Evolutionary conservation across 2,329 filamentous ascomycete species (phyloP).

Genomic region (Nemania sp.): DNA sequence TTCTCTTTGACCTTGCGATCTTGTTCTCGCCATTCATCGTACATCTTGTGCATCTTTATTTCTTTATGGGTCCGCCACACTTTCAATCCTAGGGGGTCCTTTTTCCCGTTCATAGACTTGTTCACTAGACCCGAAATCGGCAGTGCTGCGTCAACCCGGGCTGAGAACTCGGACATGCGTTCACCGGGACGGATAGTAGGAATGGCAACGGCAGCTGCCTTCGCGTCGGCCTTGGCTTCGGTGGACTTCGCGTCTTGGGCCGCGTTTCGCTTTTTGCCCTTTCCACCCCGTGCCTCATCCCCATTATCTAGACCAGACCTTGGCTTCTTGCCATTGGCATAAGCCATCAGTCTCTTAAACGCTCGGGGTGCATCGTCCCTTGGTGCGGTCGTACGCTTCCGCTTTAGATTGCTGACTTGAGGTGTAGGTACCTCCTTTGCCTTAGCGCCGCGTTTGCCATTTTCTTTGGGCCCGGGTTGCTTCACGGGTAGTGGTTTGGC

Average conservation of each 20-base stretch:
- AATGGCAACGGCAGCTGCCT: constrained; percentile 51
- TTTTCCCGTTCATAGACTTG: constrained; percentile 70
- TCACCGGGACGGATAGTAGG: constrained; percentile 87
- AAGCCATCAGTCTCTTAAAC: constrained; percentile 87
- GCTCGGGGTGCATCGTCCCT: constrained; percentile 88
- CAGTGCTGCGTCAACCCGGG: constrained; percentile 85
- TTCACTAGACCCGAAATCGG: constrained; percentile 78
- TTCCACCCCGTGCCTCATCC: constrained; percentile 52
- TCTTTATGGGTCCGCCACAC: constrained; percentile 84
- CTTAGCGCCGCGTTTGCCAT: constrained; percentile 34
- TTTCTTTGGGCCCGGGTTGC: constrained; percentile 49
- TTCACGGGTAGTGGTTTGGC: constrained; percentile 65
- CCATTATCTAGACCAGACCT: constrained; percentile 79
- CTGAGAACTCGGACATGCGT: constrained; percentile 81
- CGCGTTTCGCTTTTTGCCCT: constrained; percentile 49
- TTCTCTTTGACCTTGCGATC: constrained; percentile 72
- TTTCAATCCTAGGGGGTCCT: constrained; percentile 74
- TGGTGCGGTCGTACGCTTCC: constrained; percentile 59
- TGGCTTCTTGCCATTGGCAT: constrained; percentile 70
- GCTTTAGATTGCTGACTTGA: constrained; percentile 60
- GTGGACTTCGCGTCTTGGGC: constrained; percentile 37
- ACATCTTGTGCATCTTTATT: constrained; percentile 82
- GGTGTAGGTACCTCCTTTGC: constrained; percentile 38
- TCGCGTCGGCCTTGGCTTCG: constrained; percentile 36
- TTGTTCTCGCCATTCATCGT: constrained; percentile 80